A percentile compares a stretch with the other conserved stretches of the same genome.
These are phyloP conservation scores for Geotrichum restrictum DNA, from an alignment of 1,139 yeast genomes.

Conservation along the genomic window DNA sequence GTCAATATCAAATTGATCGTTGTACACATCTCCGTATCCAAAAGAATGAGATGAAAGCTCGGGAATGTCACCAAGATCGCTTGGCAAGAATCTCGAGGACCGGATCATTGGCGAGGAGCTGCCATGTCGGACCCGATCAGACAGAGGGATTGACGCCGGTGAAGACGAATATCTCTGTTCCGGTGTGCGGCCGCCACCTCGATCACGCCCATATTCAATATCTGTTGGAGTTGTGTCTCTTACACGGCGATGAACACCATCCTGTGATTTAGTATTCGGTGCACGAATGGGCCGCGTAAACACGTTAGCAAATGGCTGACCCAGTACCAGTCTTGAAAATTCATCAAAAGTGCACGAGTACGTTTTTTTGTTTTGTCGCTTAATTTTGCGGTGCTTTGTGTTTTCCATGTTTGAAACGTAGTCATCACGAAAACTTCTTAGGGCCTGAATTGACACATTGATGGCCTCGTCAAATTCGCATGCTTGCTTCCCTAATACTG, in stretches of 20 bases:
- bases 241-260: background rate
- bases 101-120: conserved; percentile 8
- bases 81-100: background rate
- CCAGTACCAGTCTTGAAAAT: conserved; percentile 7
- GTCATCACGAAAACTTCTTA: conserved; percentile 15
- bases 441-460: conserved; percentile 9
- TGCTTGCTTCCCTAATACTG: conserved; percentile 1
- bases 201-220: conserved; percentile 10
- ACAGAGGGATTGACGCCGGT: background rate
- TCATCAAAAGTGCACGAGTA: conserved; percentile 6
- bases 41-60: conserved; percentile 1
- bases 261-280: background rate
- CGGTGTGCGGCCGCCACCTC: background rate
- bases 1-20: background rate
- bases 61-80: conserved; percentile 10
- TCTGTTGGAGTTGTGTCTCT: conserved; percentile 9
- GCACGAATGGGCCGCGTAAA: background rate
- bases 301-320: conserved; percentile 3
- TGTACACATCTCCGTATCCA: background rate
- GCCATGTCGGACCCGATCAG: background rate
- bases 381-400: conserved; percentile 3
- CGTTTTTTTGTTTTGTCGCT: background rate
- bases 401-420: conserved; percentile 14
- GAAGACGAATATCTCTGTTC: conserved; percentile 1
- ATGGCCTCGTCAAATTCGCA: conserved; percentile 15